Evolutionary conservation across 2,329 filamentous ascomycete species (phyloP), one percentile per base, ranked within the genome.

Genomic region (Hortaea werneckii): DNA sequence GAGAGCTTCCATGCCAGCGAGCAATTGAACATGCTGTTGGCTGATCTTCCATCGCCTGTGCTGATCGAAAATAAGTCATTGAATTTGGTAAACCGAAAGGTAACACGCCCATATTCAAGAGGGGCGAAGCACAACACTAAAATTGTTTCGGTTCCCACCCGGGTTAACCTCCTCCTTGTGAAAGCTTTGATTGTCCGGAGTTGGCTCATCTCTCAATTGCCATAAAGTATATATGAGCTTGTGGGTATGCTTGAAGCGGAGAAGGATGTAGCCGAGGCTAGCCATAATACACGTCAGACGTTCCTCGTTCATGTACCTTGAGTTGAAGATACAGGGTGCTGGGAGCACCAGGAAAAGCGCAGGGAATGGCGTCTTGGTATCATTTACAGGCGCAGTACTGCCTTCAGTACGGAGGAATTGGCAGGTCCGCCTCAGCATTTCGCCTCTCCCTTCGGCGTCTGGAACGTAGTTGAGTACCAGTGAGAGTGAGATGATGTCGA

Each of bases 401-500:
- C 62, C 49, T 35, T 53, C 49, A 20, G 40, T 50, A 45, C 45
- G 45, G 39, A 94, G 69, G 59, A 95, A 95, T 13, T 77, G 67
- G 10, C 83, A 73, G 30, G 83, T 88, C 37, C 85, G 78, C 43
- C 77, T 73, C 44, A 98, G 76, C 92, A 98, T 98, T 47, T 85
- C 78, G 2, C 92, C 92, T 56, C 89, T 77, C 4, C 74, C 77
- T 29, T 68, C 67, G 3, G 87, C 76, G 54, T 89, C 82, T 0
- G 90, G 86, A 3, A 96, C 89, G 60, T 88, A 98, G 65, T 98
- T 98, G 51, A 98, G 73, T 5, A 98, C 92, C 44, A 98, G 71
- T 6, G 88, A 95, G 26, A 98, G 72, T 42, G 88, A 95, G 58
- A 98, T 83, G 43, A 96, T 78, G 62, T 98, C 87, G 62, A 96